Conservation (phyloP, 805 yeast species). For the Blastobotrys robertii region DNA sequence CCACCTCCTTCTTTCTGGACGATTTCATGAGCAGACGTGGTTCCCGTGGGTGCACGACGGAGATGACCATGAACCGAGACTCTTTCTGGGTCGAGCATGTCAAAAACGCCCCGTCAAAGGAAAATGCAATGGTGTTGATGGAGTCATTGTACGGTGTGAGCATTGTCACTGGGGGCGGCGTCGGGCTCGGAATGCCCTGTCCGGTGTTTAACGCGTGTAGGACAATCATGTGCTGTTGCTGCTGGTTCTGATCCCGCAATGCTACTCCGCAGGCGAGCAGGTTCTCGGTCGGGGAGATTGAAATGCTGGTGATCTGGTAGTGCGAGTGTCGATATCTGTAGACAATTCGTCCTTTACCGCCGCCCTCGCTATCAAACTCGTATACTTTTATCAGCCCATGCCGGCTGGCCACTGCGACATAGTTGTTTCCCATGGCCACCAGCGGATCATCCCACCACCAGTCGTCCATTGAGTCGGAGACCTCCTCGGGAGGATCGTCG, state of each 20-base stretch:
- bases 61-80: constrained; percentile 67
- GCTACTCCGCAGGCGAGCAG: constrained; percentile 68
- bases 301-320: constrained; percentile 72
- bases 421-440: constrained; percentile 41
- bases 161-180: constrained; percentile 9
- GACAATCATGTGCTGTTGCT: constrained; percentile 41
- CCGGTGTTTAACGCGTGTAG: constrained; percentile 31
- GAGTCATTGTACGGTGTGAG: constrained; percentile 77
- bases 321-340: constrained; percentile 53
- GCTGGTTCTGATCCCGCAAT: not conserved
- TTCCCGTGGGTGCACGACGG: constrained; percentile 50
- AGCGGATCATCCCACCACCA: constrained; percentile 21
- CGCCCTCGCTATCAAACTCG: constrained; percentile 33
- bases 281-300: constrained; percentile 54
- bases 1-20: constrained; percentile 33
- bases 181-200: not conserved
- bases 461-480: constrained; percentile 5
- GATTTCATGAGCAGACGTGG: constrained; percentile 65
- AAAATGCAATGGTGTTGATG: constrained; percentile 61
- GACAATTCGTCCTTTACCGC: constrained; percentile 39
- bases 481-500: constrained; percentile 5
- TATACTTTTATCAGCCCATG: constrained; percentile 60
- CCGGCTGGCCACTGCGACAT: constrained; percentile 61
- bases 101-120: constrained; percentile 58
- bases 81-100: constrained; percentile 73